Conservation (phyloP, 441 rosid genomes). For the Jatropha multifida region DNA sequence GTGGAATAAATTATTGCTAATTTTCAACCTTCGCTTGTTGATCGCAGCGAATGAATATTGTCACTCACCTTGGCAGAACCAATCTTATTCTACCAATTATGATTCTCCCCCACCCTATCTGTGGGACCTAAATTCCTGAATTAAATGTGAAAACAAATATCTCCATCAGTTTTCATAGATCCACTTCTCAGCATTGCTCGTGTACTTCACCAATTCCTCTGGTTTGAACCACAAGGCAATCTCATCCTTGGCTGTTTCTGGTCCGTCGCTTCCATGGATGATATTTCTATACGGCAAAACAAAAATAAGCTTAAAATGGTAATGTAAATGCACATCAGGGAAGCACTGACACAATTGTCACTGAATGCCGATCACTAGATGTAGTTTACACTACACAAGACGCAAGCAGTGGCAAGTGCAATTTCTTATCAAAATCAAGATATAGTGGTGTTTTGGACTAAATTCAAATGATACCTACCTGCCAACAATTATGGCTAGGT, state of each 20-base stretch:
- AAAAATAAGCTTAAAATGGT: not conserved
- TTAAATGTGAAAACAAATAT: constrained; percentile 5
- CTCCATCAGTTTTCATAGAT: constrained; percentile 69
- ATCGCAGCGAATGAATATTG: constrained; percentile 1
- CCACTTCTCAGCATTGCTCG: constrained; percentile 89
- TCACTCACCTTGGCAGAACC: constrained; percentile 14
- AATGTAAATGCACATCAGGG: not conserved
- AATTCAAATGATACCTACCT: constrained; percentile 71
- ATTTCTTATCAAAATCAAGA: not conserved
- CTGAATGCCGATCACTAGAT: too few relatives aligned
- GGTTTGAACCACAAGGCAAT: constrained; percentile 92
- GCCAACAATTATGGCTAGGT: constrained; percentile 91
- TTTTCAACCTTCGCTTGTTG: not conserved
- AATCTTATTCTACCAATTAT: constrained; percentile 35
- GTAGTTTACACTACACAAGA: not conserved
- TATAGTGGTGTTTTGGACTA: not conserved
- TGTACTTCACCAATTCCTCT: constrained; percentile 78
- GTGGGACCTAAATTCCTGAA: constrained; percentile 32
- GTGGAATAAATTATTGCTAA: constrained; percentile 18
- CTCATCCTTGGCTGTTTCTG: constrained; percentile 93
- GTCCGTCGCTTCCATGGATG: constrained; percentile 97
- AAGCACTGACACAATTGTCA: not conserved
- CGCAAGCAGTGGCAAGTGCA: not conserved
- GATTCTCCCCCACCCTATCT: constrained; percentile 25
- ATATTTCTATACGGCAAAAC: constrained; percentile 55